Evolutionary conservation across 1,284 basidiomycete species (phyloP).

Genomic region (Polyporus tsugae): DNA sequence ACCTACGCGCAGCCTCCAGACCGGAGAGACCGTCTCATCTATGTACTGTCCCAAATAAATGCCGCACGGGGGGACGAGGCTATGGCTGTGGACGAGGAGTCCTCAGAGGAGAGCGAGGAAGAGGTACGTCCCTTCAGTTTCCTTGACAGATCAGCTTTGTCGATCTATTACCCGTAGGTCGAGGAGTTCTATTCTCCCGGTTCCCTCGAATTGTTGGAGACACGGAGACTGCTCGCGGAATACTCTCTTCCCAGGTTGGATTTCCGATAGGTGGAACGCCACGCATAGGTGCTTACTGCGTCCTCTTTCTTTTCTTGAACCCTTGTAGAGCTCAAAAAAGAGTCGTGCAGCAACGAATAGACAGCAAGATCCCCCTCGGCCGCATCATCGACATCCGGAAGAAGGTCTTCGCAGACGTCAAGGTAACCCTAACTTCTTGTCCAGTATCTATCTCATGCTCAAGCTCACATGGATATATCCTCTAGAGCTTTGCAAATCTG

Average conservation of each 20-base stretch:
- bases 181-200: constrained; percentile 99
- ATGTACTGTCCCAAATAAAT: constrained; percentile 90
- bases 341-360: constrained; percentile 87
- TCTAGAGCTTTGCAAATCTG: constrained; percentile 86
- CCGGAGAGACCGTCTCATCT: constrained; percentile 92
- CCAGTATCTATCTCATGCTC: constrained; percentile 2
- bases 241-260: constrained; percentile 93
- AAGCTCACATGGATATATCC: background rate
- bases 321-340: constrained; percentile 88
- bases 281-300: constrained; percentile 78
- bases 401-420: constrained; percentile 88
- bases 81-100: constrained; percentile 74
- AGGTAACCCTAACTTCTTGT: constrained; percentile 59
- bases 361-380: constrained; percentile 89
- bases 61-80: constrained; percentile 80
- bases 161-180: constrained; percentile 51
- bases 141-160: constrained; percentile 6
- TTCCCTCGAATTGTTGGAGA: constrained; percentile 83
- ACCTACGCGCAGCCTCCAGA: constrained; percentile 71
- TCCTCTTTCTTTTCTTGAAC: constrained; percentile 47
- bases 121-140: constrained; percentile 58
- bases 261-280: constrained; percentile 59
- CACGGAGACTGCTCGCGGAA: constrained; percentile 86
- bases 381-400: constrained; percentile 92
- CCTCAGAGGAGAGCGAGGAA: constrained; percentile 75